Base-by-base conservation (phyloP, 768 basidiomycete genomes). In the Boletus sensibilis region DNA sequence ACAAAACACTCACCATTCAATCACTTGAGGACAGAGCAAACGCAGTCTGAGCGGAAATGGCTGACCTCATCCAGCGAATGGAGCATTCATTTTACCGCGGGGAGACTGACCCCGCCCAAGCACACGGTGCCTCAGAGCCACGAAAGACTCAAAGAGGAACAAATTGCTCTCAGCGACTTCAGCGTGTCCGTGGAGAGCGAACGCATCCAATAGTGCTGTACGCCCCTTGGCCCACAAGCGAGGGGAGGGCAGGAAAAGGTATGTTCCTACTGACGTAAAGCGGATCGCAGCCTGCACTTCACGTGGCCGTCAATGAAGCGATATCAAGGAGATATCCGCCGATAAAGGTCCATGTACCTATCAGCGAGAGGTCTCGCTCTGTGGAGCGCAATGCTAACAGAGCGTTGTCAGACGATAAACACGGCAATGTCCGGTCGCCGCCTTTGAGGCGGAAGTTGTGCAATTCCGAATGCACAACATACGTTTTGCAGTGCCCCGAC, bases 181-280 rank as follows among this genome's bases (percentile, higher is more conserved):
- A 54, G 63, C 65, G 46, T 69, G 68, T 58, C 68, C 66, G 68
- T 69, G 68, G 68, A 66, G 64, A 69, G 61, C 27, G 50, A 58
- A 48, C 35, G 52, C 48, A 53, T 52, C 50, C 46, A 61, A 11
- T 53, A 47, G 44, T 55, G 60, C 50, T 50, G 57, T 58, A 35
- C 42, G 56, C 60, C 68, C 62, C 61, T 64, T 64, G 59, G 59
- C 63, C 66, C 67, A 64, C 61, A 70, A 68, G 66, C 68, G 68
- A 69, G 55, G 45, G 46, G 55, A 58, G 60, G 66, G 68, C 68
- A 69, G 68, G 68, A 51, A 64, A 56, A 45, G 62, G 68, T 62
- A 64, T 70, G 68, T 64, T 58, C 47, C 5, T 27, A 48, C 60
- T 69, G 68, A 69, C 68, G 68, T 69, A 66, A 69, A 53, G 51